Conservation (phyloP, 1,284 basidiomycete species). For the Schizopora paradoxa region DNA sequence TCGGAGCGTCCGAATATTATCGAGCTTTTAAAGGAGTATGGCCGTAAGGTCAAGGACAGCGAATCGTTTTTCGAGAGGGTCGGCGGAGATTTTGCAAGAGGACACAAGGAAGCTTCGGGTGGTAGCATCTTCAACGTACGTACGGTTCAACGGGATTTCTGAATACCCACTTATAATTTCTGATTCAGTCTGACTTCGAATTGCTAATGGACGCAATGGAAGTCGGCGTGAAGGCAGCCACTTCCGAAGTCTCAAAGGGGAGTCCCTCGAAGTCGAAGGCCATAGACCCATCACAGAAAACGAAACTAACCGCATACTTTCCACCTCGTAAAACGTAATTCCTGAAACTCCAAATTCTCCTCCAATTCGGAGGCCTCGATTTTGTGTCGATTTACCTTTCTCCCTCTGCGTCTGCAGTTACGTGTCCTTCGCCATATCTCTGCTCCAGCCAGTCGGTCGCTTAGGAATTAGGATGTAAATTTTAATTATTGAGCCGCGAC, state of each 20-base stretch:
- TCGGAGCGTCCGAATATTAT: constrained; percentile 25
- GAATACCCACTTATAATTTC: not conserved
- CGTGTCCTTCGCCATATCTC: too few relatives aligned
- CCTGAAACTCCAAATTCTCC: not conserved
- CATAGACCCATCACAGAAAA: constrained; percentile 11
- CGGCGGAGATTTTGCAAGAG: constrained; percentile 31
- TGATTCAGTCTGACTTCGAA: constrained; percentile 13
- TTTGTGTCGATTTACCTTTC: too few relatives aligned
- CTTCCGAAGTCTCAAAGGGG: too few relatives aligned
- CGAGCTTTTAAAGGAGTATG: constrained; percentile 26
- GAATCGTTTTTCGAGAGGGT: constrained; percentile 22
- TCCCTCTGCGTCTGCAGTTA: too few relatives aligned
- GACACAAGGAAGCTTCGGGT: constrained; percentile 30
- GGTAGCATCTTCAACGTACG: constrained; percentile 25
- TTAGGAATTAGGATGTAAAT: too few relatives aligned
- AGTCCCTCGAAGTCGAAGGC: constrained; percentile 4
- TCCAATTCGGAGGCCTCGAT: too few relatives aligned
- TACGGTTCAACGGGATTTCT: not conserved
- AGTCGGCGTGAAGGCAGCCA: constrained; percentile 13
- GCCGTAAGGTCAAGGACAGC: constrained; percentile 16
- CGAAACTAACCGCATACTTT: constrained; percentile 13
- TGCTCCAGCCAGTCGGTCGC: too few relatives aligned
- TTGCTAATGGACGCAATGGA: constrained; percentile 13
- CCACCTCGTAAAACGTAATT: not conserved
- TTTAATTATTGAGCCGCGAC: too few relatives aligned